Base-by-base conservation (phyloP, 176 grass and related monocot genomes). In the Luzula sylvatica region DNA sequence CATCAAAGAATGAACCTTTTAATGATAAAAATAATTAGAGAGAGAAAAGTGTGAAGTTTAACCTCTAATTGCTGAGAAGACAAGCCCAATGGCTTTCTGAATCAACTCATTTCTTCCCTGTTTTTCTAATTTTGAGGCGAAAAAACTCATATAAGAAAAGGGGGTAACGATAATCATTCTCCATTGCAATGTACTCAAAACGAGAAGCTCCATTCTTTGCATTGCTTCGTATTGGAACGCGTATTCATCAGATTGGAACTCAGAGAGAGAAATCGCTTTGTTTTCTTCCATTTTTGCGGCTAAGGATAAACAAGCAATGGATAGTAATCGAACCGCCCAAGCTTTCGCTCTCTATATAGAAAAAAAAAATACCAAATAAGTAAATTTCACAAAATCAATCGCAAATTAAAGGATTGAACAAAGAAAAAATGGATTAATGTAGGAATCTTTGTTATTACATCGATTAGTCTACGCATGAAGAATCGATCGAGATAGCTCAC, bases 401-500 rank as follows among this genome's bases (percentile, higher is more conserved):
- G 52, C 17, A 15, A 51, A 65, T n/a, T 7, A 38, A 22, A 23
- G 0, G 12, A 54, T 11, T 16, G 26, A 15, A 15, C 32, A 45
- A 56, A 12, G 5, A 20, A 51, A 52, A 35, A 25, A 55, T 40
- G 45, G n/a, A n/a, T n/a, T n/a, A n/a, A n/a, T n/a, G 23, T 43
- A 20, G 19, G 16, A 58, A 25, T 53, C 24, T 39, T 50, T 62
- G 20, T 45, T 8, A 38, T 80, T 71, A 87, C 61, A 50, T 77
- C 62, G 71, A 80, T 60, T 25, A 56, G 63, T 52, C 81, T 68
- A 20, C 56, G 75, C 52, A 53, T 47, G 12, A 90, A 6, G 54
- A 96, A 96, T n/a, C 75, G 85, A 68, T 98, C 92, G 71, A 98
- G 35, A 56, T 98, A 98, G 1, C 67, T 73, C 20, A 83, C 81